Percentiles rank a stretch among this genome's conserved stretches.
phyloP scores from a whole-genome alignment of 2,329 filamentous ascomycete species.

The Plenodomus lindquistii region DNA sequence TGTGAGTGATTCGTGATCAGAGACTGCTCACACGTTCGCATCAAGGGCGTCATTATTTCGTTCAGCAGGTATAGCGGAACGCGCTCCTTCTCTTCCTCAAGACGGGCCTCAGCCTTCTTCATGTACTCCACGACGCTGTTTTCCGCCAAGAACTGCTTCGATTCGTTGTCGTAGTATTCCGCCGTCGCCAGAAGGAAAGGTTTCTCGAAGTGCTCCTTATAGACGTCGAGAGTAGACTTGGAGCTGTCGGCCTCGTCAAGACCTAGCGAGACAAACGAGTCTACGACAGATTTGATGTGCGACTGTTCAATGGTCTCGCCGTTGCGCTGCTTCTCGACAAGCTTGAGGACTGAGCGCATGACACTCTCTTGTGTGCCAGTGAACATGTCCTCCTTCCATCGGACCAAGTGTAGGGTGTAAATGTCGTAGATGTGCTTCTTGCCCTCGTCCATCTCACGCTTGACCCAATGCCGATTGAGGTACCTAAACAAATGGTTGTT shows the following conservation, averaged over 20 bases:
- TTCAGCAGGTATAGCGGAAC: constrained; percentile 89
- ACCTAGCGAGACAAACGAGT: constrained; percentile 92
- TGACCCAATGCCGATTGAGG: constrained; percentile 98
- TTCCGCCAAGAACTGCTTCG: constrained; percentile 90
- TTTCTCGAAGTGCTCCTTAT: constrained; percentile 87
- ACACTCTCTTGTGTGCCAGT: constrained; percentile 80
- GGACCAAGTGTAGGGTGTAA: constrained; percentile 93
- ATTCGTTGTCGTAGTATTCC: constrained; percentile 87
- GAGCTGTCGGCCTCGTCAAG: constrained; percentile 90
- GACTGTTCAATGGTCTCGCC: constrained; percentile 97
- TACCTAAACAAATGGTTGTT: constrained; percentile 97
- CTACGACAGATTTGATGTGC: constrained; percentile 95
- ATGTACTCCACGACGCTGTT: constrained; percentile 99
- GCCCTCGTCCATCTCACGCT: constrained; percentile 96
- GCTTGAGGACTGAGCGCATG: constrained; percentile 91
- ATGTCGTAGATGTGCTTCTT: constrained; percentile 99
- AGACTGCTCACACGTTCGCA: constrained; percentile 84
- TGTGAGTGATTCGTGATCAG: constrained; percentile 86
- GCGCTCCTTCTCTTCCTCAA: constrained; percentile 92
- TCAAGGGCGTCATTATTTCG: constrained; percentile 83
- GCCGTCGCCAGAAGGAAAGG: constrained; percentile 87
- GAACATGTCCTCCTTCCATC: constrained; percentile 94
- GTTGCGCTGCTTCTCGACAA: constrained; percentile 95
- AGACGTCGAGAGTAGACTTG: constrained; percentile 94
- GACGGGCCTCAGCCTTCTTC: constrained; percentile 93